These are phyloP conservation scores for Aspergillus sp. DNA, from an alignment of 2,329 filamentous ascomycete genomes.

Conservation along the genomic window DNA sequence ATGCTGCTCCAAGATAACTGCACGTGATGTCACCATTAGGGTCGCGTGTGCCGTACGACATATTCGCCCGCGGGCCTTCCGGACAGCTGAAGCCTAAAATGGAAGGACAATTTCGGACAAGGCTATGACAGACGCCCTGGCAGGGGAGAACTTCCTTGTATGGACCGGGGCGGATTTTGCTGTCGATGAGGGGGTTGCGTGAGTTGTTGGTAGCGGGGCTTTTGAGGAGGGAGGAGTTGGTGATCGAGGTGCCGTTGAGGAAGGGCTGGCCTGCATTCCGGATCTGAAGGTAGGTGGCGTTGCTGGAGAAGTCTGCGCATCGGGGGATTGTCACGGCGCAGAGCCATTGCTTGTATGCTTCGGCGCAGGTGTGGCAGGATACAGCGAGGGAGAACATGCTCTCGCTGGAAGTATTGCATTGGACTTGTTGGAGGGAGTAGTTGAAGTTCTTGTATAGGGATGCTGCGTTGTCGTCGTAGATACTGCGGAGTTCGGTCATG, in stretches of 20 bases:
- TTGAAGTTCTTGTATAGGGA: constrained; percentile 74
- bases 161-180: constrained; percentile 72
- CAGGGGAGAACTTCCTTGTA: constrained; percentile 94
- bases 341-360: constrained; percentile 90
- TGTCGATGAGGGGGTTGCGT: constrained; percentile 73
- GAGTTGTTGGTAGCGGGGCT: constrained; percentile 57
- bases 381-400: constrained; percentile 80
- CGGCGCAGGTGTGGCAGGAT: constrained; percentile 72
- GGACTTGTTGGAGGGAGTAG: constrained; percentile 78
- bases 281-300: constrained; percentile 59
- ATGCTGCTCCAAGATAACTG: constrained; percentile 64
- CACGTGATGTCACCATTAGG: constrained; percentile 52
- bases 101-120: constrained; percentile 83
- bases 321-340: constrained; percentile 91
- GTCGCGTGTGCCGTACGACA: constrained; percentile 52
- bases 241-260: constrained; percentile 64
- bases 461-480: constrained; percentile 77
- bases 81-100: constrained; percentile 77
- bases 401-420: constrained; percentile 74
- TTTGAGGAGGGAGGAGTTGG: constrained; percentile 37
- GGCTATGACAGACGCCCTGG: constrained; percentile 79
- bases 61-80: constrained; percentile 48
- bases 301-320: constrained; percentile 77
- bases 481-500: constrained; percentile 61
- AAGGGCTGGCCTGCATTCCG: constrained; percentile 74